Evolutionary conservation across 1,284 basidiomycete species (phyloP), one percentile per base, ranked within the genome.

Genomic region (Pyrrhoderma noxium): DNA sequence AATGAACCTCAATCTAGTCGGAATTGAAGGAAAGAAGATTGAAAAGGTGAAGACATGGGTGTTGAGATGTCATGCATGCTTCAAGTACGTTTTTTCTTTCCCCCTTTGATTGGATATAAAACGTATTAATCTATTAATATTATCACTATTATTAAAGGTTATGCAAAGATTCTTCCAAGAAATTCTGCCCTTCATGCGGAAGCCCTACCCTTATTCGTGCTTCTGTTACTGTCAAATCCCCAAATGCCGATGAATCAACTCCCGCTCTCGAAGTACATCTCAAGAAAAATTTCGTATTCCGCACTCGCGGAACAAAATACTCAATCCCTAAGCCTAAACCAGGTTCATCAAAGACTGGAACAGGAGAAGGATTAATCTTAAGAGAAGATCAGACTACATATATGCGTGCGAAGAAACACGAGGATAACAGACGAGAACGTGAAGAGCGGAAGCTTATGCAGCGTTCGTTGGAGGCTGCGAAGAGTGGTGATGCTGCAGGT

Each of bases 141-240:
- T 38, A 60, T 47, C 35, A 18, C 21, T 22, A 18, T 53, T 18
- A 13, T 43, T 9, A 11, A 62, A 97, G 94, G 68, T 82, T 97
- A 57, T 99, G 95, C 74, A 97, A 95, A 73, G 94, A 99, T 66
- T 75, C 82, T 31, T 86, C 89, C 16, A 93, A 93, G 67, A 93
- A 93, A 61, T 99, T 99, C 73, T 99, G 96, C 65, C 95, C 96
- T 1, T 90, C 92, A 8, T 99, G 96, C 66, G 96, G 96, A 38
- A 95, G 94, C 62, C 79, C 93, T 0, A 89, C 96, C 0, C 77
- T 99, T 23, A 71, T 97, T 48, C 87, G 95, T 55, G 87, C 91
- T 2, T 94, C 93, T 2, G 92, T 98, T 37, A 92, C 93, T 1
- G 79, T 94, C 48, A 77, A 83, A 31, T 78, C 82, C 1, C 79